Evolutionary conservation across 192 early-diverging fungal genomes (phyloP).

Genomic region (Pilaira anomala): DNA sequence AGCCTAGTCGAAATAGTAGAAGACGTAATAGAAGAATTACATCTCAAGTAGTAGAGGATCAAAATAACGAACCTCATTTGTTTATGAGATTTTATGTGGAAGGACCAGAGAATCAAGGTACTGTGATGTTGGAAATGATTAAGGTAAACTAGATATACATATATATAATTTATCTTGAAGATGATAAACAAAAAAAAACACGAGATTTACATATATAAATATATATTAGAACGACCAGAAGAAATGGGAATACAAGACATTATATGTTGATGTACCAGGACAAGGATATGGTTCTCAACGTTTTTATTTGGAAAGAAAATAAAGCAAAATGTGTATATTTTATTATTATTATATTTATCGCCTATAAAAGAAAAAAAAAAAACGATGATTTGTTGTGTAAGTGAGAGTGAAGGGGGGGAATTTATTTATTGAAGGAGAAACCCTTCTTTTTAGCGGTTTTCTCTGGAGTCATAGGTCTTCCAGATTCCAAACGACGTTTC

Average conservation of each 20-base stretch:
- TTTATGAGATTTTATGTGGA: slow-evolving; percentile 55
- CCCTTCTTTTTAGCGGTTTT: slow-evolving; percentile 68
- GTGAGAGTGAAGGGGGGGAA: background rate
- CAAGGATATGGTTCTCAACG: slow-evolving; percentile 42
- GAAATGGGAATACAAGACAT: slow-evolving; percentile 51
- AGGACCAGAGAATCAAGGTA: slow-evolving; percentile 46
- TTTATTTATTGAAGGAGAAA: slow-evolving; percentile 63
- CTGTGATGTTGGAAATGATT: slow-evolving; percentile 49
- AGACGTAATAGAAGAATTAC: slow-evolving; percentile 22
- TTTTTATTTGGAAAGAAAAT: slow-evolving; percentile 33
- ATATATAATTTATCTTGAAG: no score
- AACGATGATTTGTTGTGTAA: background rate
- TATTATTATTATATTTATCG: background rate
- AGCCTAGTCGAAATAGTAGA: slow-evolving; percentile 24
- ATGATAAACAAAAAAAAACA: background rate
- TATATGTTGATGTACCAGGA: slow-evolving; percentile 55
- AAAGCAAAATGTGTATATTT: background rate
- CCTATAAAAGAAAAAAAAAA: background rate
- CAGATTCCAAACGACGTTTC: slow-evolving; percentile 82
- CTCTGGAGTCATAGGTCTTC: slow-evolving; percentile 71
- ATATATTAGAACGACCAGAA: slow-evolving; percentile 19
- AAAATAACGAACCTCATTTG: slow-evolving; percentile 44
- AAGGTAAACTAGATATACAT: slow-evolving; percentile 28
- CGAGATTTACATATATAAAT: background rate
- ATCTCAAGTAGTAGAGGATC: slow-evolving; percentile 45